A percentile compares a stretch with the other conserved stretches of the same genome.
These are phyloP conservation scores for Flagelloscypha sp. DNA, from an alignment of 768 basidiomycete species.

Conservation along the genomic window DNA sequence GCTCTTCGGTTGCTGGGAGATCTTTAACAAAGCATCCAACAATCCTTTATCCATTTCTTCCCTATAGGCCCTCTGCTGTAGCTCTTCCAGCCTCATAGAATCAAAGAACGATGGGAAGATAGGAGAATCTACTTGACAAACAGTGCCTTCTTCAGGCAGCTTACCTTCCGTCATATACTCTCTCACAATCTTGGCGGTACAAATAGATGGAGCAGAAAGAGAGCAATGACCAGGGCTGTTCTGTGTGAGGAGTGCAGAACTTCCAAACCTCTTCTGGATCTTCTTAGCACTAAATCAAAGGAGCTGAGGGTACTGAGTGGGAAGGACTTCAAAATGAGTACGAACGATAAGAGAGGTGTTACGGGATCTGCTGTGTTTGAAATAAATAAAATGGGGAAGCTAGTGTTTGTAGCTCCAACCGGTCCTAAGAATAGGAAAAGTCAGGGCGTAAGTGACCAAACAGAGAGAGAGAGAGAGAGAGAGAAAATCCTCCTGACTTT, in stretches of 20 bases:
- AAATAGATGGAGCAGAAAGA: slow-evolving; percentile 22
- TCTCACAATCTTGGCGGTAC: slow-evolving; percentile 17
- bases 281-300: slow-evolving; percentile 11
- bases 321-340: too few species aligned
- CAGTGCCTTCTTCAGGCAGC: slow-evolving; percentile 15
- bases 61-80: too few species aligned
- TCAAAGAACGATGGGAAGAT: slow-evolving; percentile 7
- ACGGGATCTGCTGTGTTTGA: slow-evolving; percentile 28
- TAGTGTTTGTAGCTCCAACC: slow-evolving; percentile 26
- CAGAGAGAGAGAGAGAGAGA: too few species aligned
- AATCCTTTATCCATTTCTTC: too few species aligned
- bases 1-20: too few species aligned
- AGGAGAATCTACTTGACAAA: slow-evolving; percentile 13
- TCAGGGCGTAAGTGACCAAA: too few species aligned
- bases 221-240: slow-evolving; percentile 22
- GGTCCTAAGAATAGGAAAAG: slow-evolving; percentile 25
- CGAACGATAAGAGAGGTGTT: slow-evolving; percentile 10
- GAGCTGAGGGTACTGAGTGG: too few species aligned
- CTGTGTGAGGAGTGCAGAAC: slow-evolving; percentile 12
- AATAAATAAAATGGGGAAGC: slow-evolving; percentile 29
- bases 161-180: slow-evolving; percentile 17
- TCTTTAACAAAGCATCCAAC: too few species aligned
- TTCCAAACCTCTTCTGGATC: slow-evolving; percentile 9
- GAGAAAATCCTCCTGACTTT: too few species aligned
- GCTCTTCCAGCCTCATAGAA: too few species aligned